A percentile compares a stretch with the other conserved stretches of the same genome.
These are phyloP conservation scores for Hypoxylon sp. DNA, from an alignment of 2,329 filamentous ascomycete genomes.

Conservation along the genomic window DNA sequence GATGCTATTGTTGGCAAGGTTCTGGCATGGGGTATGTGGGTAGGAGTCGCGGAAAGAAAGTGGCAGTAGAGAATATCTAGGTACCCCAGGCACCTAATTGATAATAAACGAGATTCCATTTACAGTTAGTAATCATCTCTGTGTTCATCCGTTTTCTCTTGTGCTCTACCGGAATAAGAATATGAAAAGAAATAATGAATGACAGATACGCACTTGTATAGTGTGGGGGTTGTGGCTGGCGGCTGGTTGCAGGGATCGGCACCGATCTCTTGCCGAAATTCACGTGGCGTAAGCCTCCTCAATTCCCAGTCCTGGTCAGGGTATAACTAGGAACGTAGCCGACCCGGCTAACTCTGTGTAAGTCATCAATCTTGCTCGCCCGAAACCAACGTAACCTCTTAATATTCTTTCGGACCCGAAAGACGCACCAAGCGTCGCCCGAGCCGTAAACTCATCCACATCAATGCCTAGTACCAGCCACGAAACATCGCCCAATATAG, in stretches of 20 bases:
- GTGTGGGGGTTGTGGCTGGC: not conserved
- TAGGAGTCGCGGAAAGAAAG: conserved; percentile 44
- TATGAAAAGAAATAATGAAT: not conserved
- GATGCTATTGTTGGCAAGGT: conserved; percentile 62
- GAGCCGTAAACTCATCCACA: conserved; percentile 39
- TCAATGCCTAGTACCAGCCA: conserved; percentile 47
- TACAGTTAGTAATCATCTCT: not conserved
- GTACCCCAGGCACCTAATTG: too few relatives aligned
- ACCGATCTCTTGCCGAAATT: conserved; percentile 37
- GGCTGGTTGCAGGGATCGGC: conserved; percentile 36
- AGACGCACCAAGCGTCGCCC: conserved; percentile 16
- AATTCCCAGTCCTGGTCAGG: conserved; percentile 4
- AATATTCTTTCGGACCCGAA: conserved; percentile 28
- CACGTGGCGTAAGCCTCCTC: conserved; percentile 34
- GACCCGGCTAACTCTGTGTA: conserved; percentile 36
- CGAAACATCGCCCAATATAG: conserved; percentile 38
- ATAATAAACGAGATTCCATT: not conserved
- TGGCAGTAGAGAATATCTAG: conserved; percentile 30
- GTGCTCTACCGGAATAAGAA: not conserved
- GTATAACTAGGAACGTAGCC: conserved; percentile 29
- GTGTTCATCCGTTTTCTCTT: not conserved
- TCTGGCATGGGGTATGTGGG: conserved; percentile 61
- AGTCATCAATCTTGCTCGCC: conserved; percentile 13
- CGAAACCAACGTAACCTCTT: conserved; percentile 17
- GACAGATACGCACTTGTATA: not conserved